phyloP scores from a whole-genome alignment of 306 rosid genomes.

The Lathyrus sativus region DNA sequence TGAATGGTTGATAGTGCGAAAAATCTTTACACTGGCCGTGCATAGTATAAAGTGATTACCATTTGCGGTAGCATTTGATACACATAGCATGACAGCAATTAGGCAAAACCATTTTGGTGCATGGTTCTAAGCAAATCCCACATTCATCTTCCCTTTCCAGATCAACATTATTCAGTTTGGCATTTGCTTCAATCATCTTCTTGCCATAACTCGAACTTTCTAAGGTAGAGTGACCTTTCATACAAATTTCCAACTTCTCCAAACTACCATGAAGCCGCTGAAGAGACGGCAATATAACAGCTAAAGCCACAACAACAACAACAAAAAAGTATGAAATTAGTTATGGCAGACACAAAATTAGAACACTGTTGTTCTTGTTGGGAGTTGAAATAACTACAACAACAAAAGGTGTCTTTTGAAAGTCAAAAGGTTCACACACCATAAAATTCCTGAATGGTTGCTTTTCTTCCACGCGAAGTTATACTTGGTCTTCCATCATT shows the following conservation, averaged over 20 bases:
- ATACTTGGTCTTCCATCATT: slow-evolving; percentile 70
- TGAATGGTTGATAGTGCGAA: not conserved
- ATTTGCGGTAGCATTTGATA: slow-evolving; percentile 93
- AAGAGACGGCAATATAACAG: slow-evolving; percentile 87
- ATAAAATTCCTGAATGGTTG: slow-evolving; percentile 81
- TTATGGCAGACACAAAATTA: slow-evolving; percentile 6
- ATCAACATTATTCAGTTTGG: slow-evolving; percentile 49
- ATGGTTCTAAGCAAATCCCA: slow-evolving; percentile 94
- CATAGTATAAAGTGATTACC: slow-evolving; percentile 39
- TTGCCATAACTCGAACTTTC: slow-evolving; percentile 43
- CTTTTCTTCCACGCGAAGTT: slow-evolving; percentile 81
- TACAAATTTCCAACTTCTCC: slow-evolving; percentile 55
- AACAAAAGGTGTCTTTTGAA: slow-evolving; percentile 14
- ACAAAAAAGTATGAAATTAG: slow-evolving; percentile 37
- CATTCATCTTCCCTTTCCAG: slow-evolving; percentile 92
- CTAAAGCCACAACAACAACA: slow-evolving; percentile 45
- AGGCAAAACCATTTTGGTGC: slow-evolving; percentile 91
- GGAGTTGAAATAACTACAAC: slow-evolving; percentile 7
- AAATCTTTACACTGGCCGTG: not conserved
- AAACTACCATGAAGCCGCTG: slow-evolving; percentile 75
- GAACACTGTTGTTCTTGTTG: not conserved
- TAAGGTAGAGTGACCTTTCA: slow-evolving; percentile 47
- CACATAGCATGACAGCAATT: slow-evolving; percentile 98
- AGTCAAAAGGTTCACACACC: slow-evolving; percentile 53
- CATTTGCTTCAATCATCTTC: slow-evolving; percentile 55